A percentile compares a stretch with the other conserved stretches of the same genome.
These are phyloP conservation scores for Pholiota microspora DNA, from an alignment of 768 basidiomycete genomes.

Conservation along the genomic window DNA sequence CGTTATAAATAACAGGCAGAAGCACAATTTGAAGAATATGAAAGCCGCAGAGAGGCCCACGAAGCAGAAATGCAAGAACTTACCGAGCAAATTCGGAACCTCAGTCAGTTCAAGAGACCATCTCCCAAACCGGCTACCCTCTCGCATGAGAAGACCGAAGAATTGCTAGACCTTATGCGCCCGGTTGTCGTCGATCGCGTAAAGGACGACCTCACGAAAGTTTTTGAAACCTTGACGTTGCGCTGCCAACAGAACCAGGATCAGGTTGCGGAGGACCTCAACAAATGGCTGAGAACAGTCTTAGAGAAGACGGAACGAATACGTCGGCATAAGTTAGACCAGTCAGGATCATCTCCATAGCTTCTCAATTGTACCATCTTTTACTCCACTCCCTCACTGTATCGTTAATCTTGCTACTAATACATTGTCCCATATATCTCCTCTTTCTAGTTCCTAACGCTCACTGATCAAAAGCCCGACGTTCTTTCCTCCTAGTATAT, in stretches of 20 bases:
- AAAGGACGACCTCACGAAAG: constrained; percentile 19
- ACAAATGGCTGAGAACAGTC: constrained; percentile 28
- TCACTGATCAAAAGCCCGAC: no score
- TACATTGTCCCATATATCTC: no score
- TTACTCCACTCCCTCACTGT: neutral
- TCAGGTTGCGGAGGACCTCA: constrained; percentile 23
- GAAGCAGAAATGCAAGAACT: constrained; percentile 20
- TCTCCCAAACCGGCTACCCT: constrained; percentile 11
- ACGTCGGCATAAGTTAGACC: constrained; percentile 7
- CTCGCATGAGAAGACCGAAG: constrained; percentile 14
- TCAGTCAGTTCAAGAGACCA: constrained; percentile 17
- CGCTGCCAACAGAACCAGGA: constrained; percentile 22
- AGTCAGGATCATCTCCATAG: neutral
- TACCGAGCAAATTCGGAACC: constrained; percentile 22
- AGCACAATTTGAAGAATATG: constrained; percentile 15
- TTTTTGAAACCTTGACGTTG: constrained; percentile 24
- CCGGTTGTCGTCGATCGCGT: constrained; percentile 22
- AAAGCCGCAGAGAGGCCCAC: constrained; percentile 21
- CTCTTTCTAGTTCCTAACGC: no score
- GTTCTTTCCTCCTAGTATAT: no score
- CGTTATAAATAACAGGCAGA: constrained; percentile 13
- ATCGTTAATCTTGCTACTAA: neutral
- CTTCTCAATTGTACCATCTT: neutral
- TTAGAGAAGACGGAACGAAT: constrained; percentile 29
- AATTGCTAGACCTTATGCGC: constrained; percentile 16